Evolutionary conservation across 352 stramenopile species (phyloP), one percentile per base, ranked within the genome.

Genomic region (Phytophthora multivora): DNA sequence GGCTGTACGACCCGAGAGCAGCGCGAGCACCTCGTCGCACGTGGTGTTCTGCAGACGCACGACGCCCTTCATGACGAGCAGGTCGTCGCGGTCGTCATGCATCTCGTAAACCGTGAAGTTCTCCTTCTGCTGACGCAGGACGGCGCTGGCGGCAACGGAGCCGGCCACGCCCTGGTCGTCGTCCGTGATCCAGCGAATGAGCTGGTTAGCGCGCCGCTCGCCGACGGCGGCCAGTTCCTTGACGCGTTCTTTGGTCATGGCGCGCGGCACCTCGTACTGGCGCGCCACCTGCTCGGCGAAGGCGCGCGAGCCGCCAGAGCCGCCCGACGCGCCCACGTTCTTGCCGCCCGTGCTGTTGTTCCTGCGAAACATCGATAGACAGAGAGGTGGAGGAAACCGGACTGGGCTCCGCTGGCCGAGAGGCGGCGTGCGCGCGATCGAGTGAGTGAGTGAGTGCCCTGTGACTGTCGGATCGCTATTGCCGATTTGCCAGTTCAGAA

Each of bases 31-130:
- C 46, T 93, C 80, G 59, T 86, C 68, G 51, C 78, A 87, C 57
- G 75, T 89, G 41, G 80, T 88, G 58, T 75, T 85, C 53, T 90
- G 82, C 26, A 90, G 59, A 31, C 83, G 58, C 13, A 90, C 64
- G 49, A 90, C 81, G 47, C 77, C 82, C 57, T 88, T 89, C 75
- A 91, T 88, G 33, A 88, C 73, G 6, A 91, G 58, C 51, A 90
- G 59, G 33, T 82, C 60, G 51, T 81, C 71, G 25, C 40, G 41
- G n/a, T 71, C 57, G 59, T 88, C 70, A 38, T 75, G 69, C 63
- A 89, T 78, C 50, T 93, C 84, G 63, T 89, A 91, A 57, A 91
- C 77, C 31, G 76, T 73, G 67, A 89, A 91, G 64, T 89, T 91
- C 31, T 90, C 84, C 26, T 89, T 90, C 49, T 93, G 81, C 51